These are phyloP conservation scores for Ceratocystiopsis minuta DNA, from an alignment of 2,329 filamentous ascomycete genomes.

Conservation along the genomic window DNA sequence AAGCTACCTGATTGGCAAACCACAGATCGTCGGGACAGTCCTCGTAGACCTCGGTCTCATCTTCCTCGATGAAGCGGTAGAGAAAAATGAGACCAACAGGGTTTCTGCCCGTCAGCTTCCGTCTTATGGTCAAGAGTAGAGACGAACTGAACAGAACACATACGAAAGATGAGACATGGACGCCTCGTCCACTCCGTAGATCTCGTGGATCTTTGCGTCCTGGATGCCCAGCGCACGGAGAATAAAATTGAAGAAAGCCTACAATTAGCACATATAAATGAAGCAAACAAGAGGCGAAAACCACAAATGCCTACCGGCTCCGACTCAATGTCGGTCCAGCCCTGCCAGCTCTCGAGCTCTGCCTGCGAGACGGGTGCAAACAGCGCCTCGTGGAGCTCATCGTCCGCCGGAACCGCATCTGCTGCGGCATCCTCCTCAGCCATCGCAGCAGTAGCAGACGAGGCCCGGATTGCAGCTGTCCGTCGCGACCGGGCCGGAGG, in stretches of 20 bases:
- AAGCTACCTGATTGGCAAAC: conserved; percentile 74
- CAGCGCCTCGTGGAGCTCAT: conserved; percentile 13
- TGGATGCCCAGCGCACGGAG: conserved; percentile 60
- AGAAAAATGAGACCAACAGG: conserved; percentile 81
- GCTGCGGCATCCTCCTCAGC: not conserved
- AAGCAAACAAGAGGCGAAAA: not conserved
- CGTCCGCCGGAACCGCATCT: conserved; percentile 3
- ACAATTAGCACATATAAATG: conserved; percentile 10
- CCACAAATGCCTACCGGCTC: conserved; percentile 44
- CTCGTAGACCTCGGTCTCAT: conserved; percentile 33
- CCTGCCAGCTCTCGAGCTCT: conserved; percentile 45
- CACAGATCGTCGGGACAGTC: conserved; percentile 47
- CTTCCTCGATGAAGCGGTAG: conserved; percentile 48
- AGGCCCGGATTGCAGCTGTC: too few relatives aligned
- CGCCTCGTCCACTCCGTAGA: conserved; percentile 53
- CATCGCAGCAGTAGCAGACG: too few relatives aligned
- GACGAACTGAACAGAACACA: conserved; percentile 9
- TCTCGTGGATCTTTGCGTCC: conserved; percentile 56
- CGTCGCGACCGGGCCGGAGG: too few relatives aligned
- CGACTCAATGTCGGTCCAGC: conserved; percentile 75
- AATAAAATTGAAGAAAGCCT: conserved; percentile 78
- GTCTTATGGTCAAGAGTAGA: not conserved
- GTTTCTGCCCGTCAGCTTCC: conserved; percentile 26
- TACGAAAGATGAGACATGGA: conserved; percentile 46
- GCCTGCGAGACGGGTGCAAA: conserved; percentile 28